Percentiles rank a stretch among this genome's conserved stretches.
Conservation (phyloP, 2,329 filamentous ascomycete species). For the Sphaceloma murrayae region DNA sequence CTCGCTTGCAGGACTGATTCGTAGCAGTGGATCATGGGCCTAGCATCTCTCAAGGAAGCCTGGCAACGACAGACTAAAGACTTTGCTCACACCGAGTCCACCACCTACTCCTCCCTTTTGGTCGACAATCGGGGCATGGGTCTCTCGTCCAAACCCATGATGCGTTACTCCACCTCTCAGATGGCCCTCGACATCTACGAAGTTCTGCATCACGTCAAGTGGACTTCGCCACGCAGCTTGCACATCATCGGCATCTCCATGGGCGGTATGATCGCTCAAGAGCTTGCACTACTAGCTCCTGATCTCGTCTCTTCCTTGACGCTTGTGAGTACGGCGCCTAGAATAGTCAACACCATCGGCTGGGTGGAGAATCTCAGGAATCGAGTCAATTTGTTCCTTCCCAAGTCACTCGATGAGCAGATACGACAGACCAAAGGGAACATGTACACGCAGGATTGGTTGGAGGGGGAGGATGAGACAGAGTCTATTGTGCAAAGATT, state of each 20-base stretch:
- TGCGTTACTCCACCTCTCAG: slow-evolving; percentile 69
- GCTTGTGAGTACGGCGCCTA: slow-evolving; percentile 41
- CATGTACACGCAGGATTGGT: slow-evolving; percentile 58
- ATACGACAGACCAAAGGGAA: slow-evolving; percentile 55
- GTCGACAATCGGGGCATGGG: slow-evolving; percentile 83
- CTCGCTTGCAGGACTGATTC: too few species aligned
- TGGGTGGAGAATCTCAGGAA: slow-evolving; percentile 56
- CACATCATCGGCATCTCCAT: slow-evolving; percentile 73
- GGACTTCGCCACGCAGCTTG: slow-evolving; percentile 48
- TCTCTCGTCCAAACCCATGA: slow-evolving; percentile 63
- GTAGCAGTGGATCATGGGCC: slow-evolving; percentile 66
- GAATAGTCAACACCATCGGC: slow-evolving; percentile 38
- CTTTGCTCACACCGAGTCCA: slow-evolving; percentile 62
- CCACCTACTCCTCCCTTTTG: slow-evolving; percentile 63
- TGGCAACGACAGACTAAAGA: slow-evolving; percentile 79
- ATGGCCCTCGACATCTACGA: slow-evolving; percentile 76
- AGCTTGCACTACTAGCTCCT: slow-evolving; percentile 48
- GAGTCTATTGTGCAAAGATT: slow-evolving; percentile 45
- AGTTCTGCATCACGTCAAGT: slow-evolving; percentile 58
- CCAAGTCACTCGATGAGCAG: slow-evolving; percentile 59
- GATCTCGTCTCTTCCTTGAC: slow-evolving; percentile 41
- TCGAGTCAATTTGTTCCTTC: slow-evolving; percentile 51
- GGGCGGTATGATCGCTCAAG: slow-evolving; percentile 88
- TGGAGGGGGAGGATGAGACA: slow-evolving; percentile 49
- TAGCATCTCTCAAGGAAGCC: slow-evolving; percentile 56